phyloP scores from a whole-genome alignment of 2,329 filamentous ascomycete species.

The Fusarium globosum region DNA sequence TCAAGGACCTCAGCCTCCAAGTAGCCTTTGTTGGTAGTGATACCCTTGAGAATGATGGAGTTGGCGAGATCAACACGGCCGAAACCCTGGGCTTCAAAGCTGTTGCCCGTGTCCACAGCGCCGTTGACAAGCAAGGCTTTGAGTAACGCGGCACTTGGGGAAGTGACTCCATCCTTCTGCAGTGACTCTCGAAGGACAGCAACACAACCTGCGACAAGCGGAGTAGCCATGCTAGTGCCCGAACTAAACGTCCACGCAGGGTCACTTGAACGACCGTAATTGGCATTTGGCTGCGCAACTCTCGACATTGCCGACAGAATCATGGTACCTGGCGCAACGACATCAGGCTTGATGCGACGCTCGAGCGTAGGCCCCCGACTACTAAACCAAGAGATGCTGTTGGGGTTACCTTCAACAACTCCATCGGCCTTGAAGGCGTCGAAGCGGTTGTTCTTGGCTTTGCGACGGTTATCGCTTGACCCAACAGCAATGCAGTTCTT shows the following conservation, averaged over 20 bases:
- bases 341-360: not conserved
- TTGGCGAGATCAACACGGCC: not conserved
- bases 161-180: not conserved
- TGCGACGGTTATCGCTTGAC: not conserved
- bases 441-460: fast-evolving
- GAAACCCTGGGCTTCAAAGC: not conserved
- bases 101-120: not conserved
- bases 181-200: not conserved
- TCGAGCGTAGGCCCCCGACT: not conserved
- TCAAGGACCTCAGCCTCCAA: not conserved
- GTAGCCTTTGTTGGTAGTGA: not conserved
- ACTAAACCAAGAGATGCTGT: not conserved
- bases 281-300: fast-evolving
- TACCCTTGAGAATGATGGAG: not conserved
- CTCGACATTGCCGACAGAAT: not conserved
- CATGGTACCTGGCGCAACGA: not conserved
- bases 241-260: not conserved
- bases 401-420: fast-evolving
- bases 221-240: not conserved
- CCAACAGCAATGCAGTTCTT: not conserved
- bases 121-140: conserved; percentile 1
- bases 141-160: not conserved
- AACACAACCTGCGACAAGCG: not conserved
- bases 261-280: not conserved
- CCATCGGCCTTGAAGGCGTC: not conserved